Evolutionary conservation across 2,329 filamentous ascomycete species (phyloP).

Genomic region (Pezicula carpinea): DNA sequence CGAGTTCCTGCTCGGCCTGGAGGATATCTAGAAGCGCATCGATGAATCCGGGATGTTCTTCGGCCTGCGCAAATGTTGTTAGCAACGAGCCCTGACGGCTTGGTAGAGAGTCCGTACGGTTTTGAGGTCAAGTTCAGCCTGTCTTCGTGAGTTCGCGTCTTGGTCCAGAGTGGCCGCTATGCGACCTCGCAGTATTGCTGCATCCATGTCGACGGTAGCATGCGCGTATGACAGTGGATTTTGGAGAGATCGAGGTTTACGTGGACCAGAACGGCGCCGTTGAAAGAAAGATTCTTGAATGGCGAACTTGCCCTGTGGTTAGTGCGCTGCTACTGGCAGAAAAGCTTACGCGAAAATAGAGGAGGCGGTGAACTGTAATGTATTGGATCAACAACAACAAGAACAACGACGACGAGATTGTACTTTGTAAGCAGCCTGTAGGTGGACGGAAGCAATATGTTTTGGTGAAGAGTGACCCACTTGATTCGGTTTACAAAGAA

Average conservation of each 20-base stretch:
- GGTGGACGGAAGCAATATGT: no score
- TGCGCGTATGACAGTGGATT: neutral
- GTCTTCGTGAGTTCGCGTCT: constrained; percentile 69
- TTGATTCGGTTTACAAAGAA: no score
- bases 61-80: constrained; percentile 55
- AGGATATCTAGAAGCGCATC: constrained; percentile 88
- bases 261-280: neutral
- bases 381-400: neutral
- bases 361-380: neutral
- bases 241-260: neutral
- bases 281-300: no score
- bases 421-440: neutral
- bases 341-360: no score
- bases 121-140: constrained; percentile 78
- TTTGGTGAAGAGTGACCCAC: no score
- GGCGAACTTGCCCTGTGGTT: no score
- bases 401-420: neutral
- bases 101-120: constrained; percentile 49
- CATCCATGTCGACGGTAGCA: constrained; percentile 54
- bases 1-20: constrained; percentile 79
- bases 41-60: constrained; percentile 84
- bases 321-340: no score
- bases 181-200: constrained; percentile 68
- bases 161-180: constrained; percentile 71
- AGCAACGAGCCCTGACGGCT: constrained; percentile 12